Base-by-base conservation (phyloP, 2,329 filamentous ascomycete genomes). In the Fusarium agapanthi region DNA sequence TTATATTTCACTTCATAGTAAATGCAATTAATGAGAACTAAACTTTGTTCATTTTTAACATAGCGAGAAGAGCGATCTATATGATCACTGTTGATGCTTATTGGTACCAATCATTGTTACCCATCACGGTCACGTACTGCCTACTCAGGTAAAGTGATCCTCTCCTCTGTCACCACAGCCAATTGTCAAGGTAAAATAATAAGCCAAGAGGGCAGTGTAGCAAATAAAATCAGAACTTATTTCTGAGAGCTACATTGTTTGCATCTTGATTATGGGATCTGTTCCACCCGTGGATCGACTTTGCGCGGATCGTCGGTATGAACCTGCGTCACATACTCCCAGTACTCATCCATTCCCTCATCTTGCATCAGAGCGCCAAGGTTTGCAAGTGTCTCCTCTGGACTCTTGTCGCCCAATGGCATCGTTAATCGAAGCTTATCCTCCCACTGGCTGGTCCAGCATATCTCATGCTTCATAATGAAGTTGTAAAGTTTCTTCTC, bases 1-100 rank as follows among this genome's bases (percentile, higher is more conserved):
- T 18, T 5, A 13, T 8, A 2, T 6, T 3, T 12, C 1, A 10
- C 5, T n/a, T 2, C 2, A n/a, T 5, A 18, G 5, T 3, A 6
- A 16, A 16, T 6, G 3, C 0, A 48, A 18, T 16, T 1, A 4
- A n/a, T 18, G 22, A 9, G 10, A 30, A 18, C 15, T 30, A 2
- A 8, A 18, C 13, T 32, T 5, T 16, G 6, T 4, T 16, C 0
- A 24, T 1, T 10, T 24, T 18, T 3, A 10, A 10, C 0, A 7
- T n/a, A 8, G 8, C 12, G 7, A 13, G 12, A 24, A 24, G 8
- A 13, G 5, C 15, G 8, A 9, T 13, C 30, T 3, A 6, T 4
- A 1, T 1, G 4, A 24, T 50, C 16, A 34, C 4, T 4, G 24
- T 24, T 14, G 15, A 11, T 14, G 11, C 22, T 32, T 6, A 18